These are phyloP conservation scores for Myxozyma sirexii DNA, from an alignment of 805 yeast genomes.

Conservation along the genomic window DNA sequence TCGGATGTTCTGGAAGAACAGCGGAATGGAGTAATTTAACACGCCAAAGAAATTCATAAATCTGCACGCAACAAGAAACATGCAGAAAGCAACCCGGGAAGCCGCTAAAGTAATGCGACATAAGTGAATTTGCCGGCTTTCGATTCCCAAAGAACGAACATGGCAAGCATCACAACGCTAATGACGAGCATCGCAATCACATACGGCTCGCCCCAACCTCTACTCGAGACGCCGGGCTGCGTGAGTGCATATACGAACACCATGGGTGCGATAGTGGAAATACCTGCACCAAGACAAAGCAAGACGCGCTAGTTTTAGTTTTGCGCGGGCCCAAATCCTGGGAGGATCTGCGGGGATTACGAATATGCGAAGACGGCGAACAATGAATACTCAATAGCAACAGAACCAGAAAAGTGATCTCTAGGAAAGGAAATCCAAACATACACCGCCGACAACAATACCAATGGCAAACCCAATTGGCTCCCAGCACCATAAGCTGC, in stretches of 20 bases:
- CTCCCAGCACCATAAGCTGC: slow-evolving; percentile 52
- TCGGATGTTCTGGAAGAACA: slow-evolving; percentile 50
- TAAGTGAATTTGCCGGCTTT: slow-evolving; percentile 48
- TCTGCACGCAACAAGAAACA: slow-evolving; percentile 44
- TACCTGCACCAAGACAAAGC: slow-evolving; percentile 51
- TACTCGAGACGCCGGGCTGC: slow-evolving; percentile 47
- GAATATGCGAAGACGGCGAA: slow-evolving; percentile 36
- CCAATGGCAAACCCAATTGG: slow-evolving; percentile 53
- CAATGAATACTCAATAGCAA: slow-evolving; percentile 45
- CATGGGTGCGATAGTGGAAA: slow-evolving; percentile 48
- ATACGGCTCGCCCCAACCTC: slow-evolving; percentile 52
- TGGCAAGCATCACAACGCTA: slow-evolving; percentile 45
- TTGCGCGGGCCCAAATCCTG: slow-evolving; percentile 41
- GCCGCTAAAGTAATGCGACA: slow-evolving; percentile 52
- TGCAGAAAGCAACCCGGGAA: slow-evolving; percentile 45
- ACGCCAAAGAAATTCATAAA: slow-evolving; percentile 52
- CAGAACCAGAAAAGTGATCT: slow-evolving; percentile 48
- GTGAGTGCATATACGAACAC: slow-evolving; percentile 51
- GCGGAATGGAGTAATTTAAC: slow-evolving; percentile 45
- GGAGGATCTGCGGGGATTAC: slow-evolving; percentile 45
- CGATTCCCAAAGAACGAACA: slow-evolving; percentile 47
- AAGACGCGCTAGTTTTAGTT: slow-evolving; percentile 45
- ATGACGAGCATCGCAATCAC: slow-evolving; percentile 49
- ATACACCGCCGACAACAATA: slow-evolving; percentile 49
- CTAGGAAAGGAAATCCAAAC: slow-evolving; percentile 48